Percentiles rank a stretch among this genome's conserved stretches.
These are phyloP conservation scores for Ceratocystis variospora DNA, from an alignment of 2,329 filamentous ascomycete genomes.

Conservation along the genomic window DNA sequence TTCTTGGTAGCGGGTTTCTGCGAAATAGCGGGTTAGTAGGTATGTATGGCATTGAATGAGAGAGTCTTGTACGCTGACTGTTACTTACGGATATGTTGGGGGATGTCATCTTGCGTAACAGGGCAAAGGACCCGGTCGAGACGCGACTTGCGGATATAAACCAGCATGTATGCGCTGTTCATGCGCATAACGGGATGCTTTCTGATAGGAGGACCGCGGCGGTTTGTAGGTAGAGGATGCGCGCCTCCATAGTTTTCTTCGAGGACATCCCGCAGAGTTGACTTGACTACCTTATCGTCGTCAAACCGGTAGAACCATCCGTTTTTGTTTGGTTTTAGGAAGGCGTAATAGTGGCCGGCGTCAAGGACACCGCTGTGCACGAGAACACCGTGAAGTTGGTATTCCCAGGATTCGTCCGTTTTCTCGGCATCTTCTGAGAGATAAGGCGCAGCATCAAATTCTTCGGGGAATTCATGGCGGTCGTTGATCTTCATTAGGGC, in stretches of 20 bases:
- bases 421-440: conserved; percentile 73
- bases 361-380: conserved; percentile 96
- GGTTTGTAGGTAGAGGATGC: conserved; percentile 40
- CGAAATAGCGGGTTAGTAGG: conserved; percentile 15
- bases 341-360: conserved; percentile 96
- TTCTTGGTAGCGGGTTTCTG: conserved; percentile 63
- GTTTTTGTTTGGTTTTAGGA: conserved; percentile 83
- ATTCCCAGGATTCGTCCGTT: conserved; percentile 69
- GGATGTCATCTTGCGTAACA: conserved; percentile 65
- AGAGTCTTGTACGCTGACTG: not conserved
- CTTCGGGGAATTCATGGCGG: conserved; percentile 75
- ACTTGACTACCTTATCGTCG: conserved; percentile 91
- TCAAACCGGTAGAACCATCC: conserved; percentile 96
- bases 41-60: not conserved
- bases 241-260: conserved; percentile 97
- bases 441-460: conserved; percentile 74
- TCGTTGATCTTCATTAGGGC: conserved; percentile 99
- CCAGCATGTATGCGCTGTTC: conserved; percentile 95
- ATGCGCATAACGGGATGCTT: conserved; percentile 49
- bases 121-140: conserved; percentile 70
- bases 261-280: conserved; percentile 76
- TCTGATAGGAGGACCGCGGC: conserved; percentile 33
- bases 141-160: conserved; percentile 81
- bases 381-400: conserved; percentile 86
- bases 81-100: conserved; percentile 27